Evolutionary conservation across 139 green algal species (phyloP), one percentile per base, ranked within the genome.

Genomic region (Chlamydomonas sp.): DNA sequence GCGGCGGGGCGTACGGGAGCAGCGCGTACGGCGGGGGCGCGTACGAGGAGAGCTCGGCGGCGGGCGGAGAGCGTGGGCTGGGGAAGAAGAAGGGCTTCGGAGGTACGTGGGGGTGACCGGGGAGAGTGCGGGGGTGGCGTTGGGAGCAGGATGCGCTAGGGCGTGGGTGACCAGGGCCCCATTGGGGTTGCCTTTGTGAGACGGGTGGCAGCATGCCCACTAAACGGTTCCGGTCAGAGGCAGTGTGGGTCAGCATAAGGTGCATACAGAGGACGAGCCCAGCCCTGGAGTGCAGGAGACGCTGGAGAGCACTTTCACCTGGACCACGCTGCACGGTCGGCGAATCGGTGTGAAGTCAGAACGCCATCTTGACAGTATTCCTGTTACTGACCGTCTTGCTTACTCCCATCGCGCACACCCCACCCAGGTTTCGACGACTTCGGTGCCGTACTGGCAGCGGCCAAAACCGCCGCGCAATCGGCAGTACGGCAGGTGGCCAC

Each of bases 371-470:
- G n/a, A n/a, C n/a, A n/a, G n/a, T n/a, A n/a, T n/a, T n/a, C n/a
- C n/a, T n/a, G n/a, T n/a, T n/a, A n/a, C n/a, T n/a, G n/a, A n/a
- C n/a, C n/a, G n/a, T n/a, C n/a, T n/a, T n/a, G n/a, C n/a, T n/a
- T n/a, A n/a, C n/a, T n/a, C n/a, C n/a, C n/a, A n/a, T n/a, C n/a
- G n/a, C n/a, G n/a, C n/a, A 15, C 68, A 2, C 68, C 16, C 0
- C n/a, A 20, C 57, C 57, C 84, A 88, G 83, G 83, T 12, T 89
- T 86, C 31, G 88, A 91, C 63, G 88, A 91, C 71, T 89, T 91
- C 66, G 88, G 88, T 0, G 57, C 83, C 8, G 83, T 73, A 49
- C 78, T 91, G 16, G 59, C 63, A 4, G 83, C 86, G 10, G 88
- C 83, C 31, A 87, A 87, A 49, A 87, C 62, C 10, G 83, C 83